phyloP scores from a whole-genome alignment of 176 grass and related monocot species.

The Aegilops umbellulata region DNA sequence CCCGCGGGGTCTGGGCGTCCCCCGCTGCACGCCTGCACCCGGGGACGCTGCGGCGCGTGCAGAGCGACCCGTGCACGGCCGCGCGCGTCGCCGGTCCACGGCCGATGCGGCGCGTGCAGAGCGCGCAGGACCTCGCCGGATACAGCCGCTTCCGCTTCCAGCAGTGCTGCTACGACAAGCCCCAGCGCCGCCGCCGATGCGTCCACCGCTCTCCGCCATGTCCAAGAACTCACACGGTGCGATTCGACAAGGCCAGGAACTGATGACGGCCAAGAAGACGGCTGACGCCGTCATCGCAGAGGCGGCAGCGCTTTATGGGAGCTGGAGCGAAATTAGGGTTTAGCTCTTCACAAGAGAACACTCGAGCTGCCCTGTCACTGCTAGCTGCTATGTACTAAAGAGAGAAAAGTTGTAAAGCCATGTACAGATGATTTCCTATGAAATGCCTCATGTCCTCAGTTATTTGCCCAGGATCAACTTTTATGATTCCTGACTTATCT shows the following conservation, averaged over 20 bases:
- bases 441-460: neutral
- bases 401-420: no score
- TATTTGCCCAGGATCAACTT: neutral
- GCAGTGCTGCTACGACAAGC: neutral
- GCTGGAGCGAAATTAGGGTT: constrained; percentile 27
- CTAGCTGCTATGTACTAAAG: neutral
- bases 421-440: no score
- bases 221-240: neutral
- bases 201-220: neutral
- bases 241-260: neutral
- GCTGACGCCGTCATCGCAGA: neutral
- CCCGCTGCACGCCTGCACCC: neutral
- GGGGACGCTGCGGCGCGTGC: constrained; percentile 16
- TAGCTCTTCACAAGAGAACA: neutral
- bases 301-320: neutral
- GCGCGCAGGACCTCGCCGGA: constrained; percentile 16
- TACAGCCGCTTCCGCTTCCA: no score
- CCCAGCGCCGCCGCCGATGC: neutral
- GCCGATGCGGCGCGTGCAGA: constrained; percentile 17
- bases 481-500: neutral
- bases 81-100: neutral
- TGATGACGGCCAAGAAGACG: neutral
- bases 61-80: neutral
- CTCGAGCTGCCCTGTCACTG: no score
- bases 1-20: neutral